These are phyloP conservation scores for Alternaria novae-zelandiae DNA, from an alignment of 2,329 filamentous ascomycete species.

Conservation along the genomic window DNA sequence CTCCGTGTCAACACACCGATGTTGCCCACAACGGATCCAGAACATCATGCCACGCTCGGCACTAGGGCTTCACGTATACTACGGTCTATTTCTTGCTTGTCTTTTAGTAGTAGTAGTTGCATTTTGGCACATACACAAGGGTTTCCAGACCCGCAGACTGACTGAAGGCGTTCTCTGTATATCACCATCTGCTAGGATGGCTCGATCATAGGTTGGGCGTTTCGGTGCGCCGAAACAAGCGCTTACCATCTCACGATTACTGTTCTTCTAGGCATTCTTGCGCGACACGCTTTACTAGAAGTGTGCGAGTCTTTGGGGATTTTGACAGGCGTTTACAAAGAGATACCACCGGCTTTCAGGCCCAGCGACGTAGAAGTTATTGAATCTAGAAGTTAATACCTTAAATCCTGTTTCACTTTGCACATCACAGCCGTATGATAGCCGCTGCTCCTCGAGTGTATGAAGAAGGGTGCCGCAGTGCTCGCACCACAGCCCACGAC, in stretches of 20 bases:
- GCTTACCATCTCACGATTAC: slow-evolving; percentile 19
- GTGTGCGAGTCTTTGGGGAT: slow-evolving; percentile 28
- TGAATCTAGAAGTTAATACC: slow-evolving; percentile 7
- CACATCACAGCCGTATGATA: background rate
- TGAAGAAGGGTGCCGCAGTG: slow-evolving; percentile 4
- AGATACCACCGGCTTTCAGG: slow-evolving; percentile 38
- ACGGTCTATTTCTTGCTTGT: slow-evolving; percentile 23
- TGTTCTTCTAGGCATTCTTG: slow-evolving; percentile 25
- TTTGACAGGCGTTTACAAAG: slow-evolving; percentile 26
- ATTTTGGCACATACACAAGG: slow-evolving; percentile 39
- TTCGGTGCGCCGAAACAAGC: slow-evolving; percentile 19
- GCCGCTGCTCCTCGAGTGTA: background rate
- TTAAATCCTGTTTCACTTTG: background rate
- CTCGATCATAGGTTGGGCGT: slow-evolving; percentile 28
- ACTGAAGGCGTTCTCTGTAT: slow-evolving; percentile 38
- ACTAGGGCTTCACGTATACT: background rate
- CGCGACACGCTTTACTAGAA: slow-evolving; percentile 40
- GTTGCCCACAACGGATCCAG: background rate
- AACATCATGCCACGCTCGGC: background rate
- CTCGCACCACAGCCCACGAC: slow-evolving; percentile 12
- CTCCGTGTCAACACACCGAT: background rate
- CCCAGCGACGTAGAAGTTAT: slow-evolving; percentile 28
- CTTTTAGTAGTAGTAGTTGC: slow-evolving; percentile 40
- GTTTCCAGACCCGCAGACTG: slow-evolving; percentile 32
- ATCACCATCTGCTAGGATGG: slow-evolving; percentile 26